Evolutionary conservation across 805 yeast species (phyloP).

Genomic region (Kuraishia floccosa): DNA sequence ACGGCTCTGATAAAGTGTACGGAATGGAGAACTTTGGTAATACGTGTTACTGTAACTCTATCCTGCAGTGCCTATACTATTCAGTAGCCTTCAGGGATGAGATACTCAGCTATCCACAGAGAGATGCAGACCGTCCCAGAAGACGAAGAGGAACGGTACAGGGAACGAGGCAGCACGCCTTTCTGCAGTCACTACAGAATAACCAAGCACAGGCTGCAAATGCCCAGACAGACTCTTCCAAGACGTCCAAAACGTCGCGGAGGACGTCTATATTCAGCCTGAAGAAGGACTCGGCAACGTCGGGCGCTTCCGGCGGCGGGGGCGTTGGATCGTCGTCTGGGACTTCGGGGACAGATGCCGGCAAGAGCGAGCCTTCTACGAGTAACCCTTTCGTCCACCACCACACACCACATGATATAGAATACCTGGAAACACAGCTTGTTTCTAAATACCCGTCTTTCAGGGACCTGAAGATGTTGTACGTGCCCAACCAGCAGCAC

Average conservation of each 20-base stretch:
- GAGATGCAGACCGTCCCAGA: conserved; percentile 18
- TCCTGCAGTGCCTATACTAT: conserved; percentile 78
- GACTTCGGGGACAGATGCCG: conserved; percentile 1
- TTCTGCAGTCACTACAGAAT: conserved; percentile 12
- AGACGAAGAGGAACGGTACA: conserved; percentile 25
- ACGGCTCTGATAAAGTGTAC: conserved; percentile 58
- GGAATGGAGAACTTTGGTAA: conserved; percentile 84
- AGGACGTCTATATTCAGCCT: conserved; percentile 6
- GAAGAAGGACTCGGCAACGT: conserved; percentile 2
- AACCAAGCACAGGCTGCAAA: conserved; percentile 5
- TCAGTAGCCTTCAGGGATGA: conserved; percentile 55
- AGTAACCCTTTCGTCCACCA: conserved; percentile 3
- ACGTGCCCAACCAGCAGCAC: conserved; percentile 26
- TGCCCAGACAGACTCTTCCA: conserved; percentile 8
- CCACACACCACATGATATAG: conserved; percentile 2
- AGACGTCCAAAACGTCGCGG: conserved; percentile 7
- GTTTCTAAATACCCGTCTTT: conserved; percentile 18
- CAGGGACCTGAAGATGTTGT: conserved; percentile 21
- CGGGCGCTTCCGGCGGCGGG: conserved; percentile 2
- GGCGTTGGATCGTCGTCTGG: conserved; percentile 3
- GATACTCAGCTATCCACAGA: conserved; percentile 35
- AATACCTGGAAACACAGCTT: conserved; percentile 9
- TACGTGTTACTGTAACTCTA: conserved; percentile 91
- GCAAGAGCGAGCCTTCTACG: not conserved
- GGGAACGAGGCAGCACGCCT: conserved; percentile 29